Conservation (phyloP, 2,329 filamentous ascomycete species). For the Pestalotiopsis sp. region DNA sequence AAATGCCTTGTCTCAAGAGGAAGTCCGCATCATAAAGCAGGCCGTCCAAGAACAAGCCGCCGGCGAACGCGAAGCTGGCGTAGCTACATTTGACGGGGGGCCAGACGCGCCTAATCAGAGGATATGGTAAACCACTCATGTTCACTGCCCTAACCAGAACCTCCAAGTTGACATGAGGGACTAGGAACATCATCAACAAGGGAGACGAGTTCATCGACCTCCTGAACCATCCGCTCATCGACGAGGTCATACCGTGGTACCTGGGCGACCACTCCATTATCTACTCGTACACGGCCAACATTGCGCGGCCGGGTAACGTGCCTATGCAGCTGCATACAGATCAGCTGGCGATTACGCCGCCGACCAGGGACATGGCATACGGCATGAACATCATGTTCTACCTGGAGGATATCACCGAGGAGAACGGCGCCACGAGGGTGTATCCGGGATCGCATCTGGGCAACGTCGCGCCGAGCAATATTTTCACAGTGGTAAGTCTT, state of each 20-base stretch:
- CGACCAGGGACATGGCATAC: constrained; percentile 25
- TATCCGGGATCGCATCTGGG: constrained; percentile 27
- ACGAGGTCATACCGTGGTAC: constrained; percentile 28
- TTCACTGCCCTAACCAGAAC: not conserved
- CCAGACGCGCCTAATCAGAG: constrained; percentile 20
- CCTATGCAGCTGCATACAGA: constrained; percentile 32
- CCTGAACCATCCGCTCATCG: constrained; percentile 30
- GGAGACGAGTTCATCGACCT: constrained; percentile 23
- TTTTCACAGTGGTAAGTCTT: constrained; percentile 19
- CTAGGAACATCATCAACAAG: constrained; percentile 17
- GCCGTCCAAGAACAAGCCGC: not conserved
- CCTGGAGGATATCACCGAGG: constrained; percentile 35
- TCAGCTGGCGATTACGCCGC: constrained; percentile 28
- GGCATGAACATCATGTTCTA: constrained; percentile 29
- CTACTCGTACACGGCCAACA: constrained; percentile 33
- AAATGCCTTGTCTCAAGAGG: not conserved
- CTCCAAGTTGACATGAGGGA: not conserved
- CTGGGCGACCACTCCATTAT: constrained; percentile 32
- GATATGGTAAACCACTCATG: constrained; percentile 12
- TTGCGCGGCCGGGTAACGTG: constrained; percentile 27
- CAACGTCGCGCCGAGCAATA: constrained; percentile 23
- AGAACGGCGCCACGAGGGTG: constrained; percentile 31
- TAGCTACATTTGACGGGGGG: not conserved
- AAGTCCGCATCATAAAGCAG: not conserved
- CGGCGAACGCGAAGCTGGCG: not conserved